Conservation (phyloP, 2,329 filamentous ascomycete species). For the Fusarium fujikuroi region DNA sequence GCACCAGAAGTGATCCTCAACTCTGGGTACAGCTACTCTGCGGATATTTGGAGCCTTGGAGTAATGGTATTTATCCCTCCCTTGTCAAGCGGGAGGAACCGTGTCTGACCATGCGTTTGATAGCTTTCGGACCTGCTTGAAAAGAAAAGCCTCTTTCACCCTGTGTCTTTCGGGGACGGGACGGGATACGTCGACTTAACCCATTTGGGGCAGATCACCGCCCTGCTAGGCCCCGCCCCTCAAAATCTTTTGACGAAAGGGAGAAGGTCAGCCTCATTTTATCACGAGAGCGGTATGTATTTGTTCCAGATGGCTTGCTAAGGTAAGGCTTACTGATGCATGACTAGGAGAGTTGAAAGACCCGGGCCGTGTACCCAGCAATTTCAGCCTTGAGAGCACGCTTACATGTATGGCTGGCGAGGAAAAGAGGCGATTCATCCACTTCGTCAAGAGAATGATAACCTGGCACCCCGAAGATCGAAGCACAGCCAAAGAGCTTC, state of each 20-base stretch:
- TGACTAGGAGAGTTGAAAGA: not conserved
- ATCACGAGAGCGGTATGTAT: not conserved
- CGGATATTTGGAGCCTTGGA: slow-evolving; percentile 42
- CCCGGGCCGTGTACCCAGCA: not conserved
- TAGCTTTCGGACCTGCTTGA: slow-evolving; percentile 26
- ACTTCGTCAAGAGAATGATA: not conserved
- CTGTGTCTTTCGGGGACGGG: not conserved
- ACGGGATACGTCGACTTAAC: slow-evolving; percentile 9
- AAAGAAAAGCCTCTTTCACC: slow-evolving; percentile 13
- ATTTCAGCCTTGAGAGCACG: not conserved
- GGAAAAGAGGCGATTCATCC: not conserved
- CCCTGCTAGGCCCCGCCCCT: not conserved
- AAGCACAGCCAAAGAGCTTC: not conserved
- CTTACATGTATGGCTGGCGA: not conserved
- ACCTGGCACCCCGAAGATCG: not conserved
- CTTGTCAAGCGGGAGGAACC: accelerated
- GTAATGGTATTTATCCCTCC: slow-evolving; percentile 25
- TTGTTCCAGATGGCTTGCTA: not conserved
- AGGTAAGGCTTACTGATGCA: not conserved
- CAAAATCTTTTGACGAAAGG: not conserved
- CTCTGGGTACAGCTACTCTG: slow-evolving; percentile 26
- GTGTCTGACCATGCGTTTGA: not conserved
- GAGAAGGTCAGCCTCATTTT: not conserved
- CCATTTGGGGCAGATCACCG: slow-evolving; percentile 18
- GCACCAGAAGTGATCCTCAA: slow-evolving; percentile 40